Base-by-base conservation (phyloP, 2,329 filamentous ascomycete species). In the Didymella glomerata region DNA sequence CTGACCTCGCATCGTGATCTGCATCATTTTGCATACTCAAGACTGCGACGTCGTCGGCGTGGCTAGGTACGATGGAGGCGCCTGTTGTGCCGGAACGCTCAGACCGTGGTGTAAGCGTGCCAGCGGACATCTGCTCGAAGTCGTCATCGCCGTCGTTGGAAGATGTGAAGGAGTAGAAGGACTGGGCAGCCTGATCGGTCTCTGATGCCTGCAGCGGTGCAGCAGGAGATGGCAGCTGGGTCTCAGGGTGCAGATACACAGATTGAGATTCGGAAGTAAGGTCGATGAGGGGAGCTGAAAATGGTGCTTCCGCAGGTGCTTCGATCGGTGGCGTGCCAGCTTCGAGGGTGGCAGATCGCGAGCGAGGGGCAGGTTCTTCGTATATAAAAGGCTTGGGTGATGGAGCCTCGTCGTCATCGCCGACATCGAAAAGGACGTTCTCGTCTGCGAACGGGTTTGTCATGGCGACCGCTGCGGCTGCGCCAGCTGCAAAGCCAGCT, bases 381-480 rank as follows among this genome's bases (percentile, higher is more conserved):
- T 72, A 70, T 20, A 54, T 61, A 36, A 73, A 72, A 0, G 69
- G 62, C n/a, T 71, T 65, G 0, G 72, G 69, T 11, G 71, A 67
- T 3, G 69, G 69, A 2, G 71, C 67, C 48, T 76, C 71, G 18
- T 76, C 68, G 9, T 73, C 65, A 51, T 68, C 64, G 49, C 76
- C 70, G 36, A 77, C 73, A 65, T 82, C 81, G 32, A 82, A 79
- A 11, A 81, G 76, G 1, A 81, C 71, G 25, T 72, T 58, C 40
- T 75, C 72, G 57, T 83, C 80, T 14, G 75, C 71, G 63, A 83
- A 83, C 4, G 81, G 81, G 50, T 83, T 80, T 1, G 77, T 75
- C 49, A 68, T 59, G 22, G 67, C 62, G 24, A 63, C 66, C 25
- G 76, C 76, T 4, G 69, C 68, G 40, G 64, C 64, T 25, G 80